phyloP scores from a whole-genome alignment of 2,329 filamentous ascomycete species.

The Pseudogymnoascus sp. region DNA sequence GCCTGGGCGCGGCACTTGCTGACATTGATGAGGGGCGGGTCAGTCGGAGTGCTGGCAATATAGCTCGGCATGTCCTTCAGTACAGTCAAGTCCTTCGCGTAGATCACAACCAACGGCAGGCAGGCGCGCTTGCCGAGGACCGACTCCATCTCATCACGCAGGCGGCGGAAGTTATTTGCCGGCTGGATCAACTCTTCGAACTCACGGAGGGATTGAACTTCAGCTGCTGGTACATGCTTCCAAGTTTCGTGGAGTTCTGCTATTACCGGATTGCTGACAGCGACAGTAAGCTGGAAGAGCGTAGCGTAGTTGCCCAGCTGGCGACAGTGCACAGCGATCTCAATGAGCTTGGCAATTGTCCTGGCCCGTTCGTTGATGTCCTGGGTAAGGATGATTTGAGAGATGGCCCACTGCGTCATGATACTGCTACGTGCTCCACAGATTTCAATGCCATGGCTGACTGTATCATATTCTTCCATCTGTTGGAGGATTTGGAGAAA shows the following conservation, averaged over 20 bases:
- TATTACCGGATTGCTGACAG: conserved; percentile 65
- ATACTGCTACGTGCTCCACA: conserved; percentile 82
- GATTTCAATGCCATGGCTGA: conserved; percentile 57
- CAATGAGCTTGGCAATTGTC: conserved; percentile 72
- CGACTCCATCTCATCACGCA: conserved; percentile 74
- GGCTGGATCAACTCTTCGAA: conserved; percentile 68
- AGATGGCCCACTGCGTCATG: conserved; percentile 80
- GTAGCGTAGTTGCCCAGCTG: conserved; percentile 76
- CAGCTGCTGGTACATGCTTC: conserved; percentile 56
- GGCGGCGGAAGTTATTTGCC: conserved; percentile 65
- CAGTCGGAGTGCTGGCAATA: conserved; percentile 57
- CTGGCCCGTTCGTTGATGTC: conserved; percentile 62
- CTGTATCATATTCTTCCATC: conserved; percentile 26
- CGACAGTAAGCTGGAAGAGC: conserved; percentile 71
- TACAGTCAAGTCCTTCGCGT: conserved; percentile 76
- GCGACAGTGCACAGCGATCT: conserved; percentile 69
- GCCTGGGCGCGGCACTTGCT: conserved; percentile 71
- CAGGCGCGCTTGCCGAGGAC: conserved; percentile 55
- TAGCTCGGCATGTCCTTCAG: conserved; percentile 72
- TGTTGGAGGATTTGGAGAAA: conserved; percentile 66
- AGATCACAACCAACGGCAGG: conserved; percentile 76
- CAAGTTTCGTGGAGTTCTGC: conserved; percentile 61
- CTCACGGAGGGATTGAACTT: conserved; percentile 56
- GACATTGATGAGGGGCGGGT: conserved; percentile 70
- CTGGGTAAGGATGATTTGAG: conserved; percentile 67